These are phyloP conservation scores for Arthrobotrys entomopaga DNA, from an alignment of 2,329 filamentous ascomycete genomes.

Conservation along the genomic window DNA sequence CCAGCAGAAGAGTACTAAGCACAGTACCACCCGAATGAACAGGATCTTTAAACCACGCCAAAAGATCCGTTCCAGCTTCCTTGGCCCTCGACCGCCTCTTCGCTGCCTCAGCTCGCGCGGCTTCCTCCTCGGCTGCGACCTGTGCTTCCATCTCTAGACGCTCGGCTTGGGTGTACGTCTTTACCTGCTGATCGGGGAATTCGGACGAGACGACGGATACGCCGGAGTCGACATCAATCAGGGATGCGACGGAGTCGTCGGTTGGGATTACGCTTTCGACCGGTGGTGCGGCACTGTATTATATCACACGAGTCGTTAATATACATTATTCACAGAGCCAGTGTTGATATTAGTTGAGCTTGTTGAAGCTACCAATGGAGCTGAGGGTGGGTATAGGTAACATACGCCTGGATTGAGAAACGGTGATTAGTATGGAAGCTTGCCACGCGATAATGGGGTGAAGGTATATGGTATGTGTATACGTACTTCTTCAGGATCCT, in stretches of 20 bases:
- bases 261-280: conserved; percentile 37
- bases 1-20: conserved; percentile 23
- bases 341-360: neutral
- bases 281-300: conserved; percentile 36
- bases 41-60: conserved; percentile 57
- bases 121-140: conserved; percentile 40
- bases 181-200: conserved; percentile 35
- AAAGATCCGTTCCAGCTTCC: conserved; percentile 57
- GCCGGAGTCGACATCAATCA: conserved; percentile 50
- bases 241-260: conserved; percentile 48
- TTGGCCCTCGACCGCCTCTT: conserved; percentile 7
- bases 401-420: conserved; percentile 27
- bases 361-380: neutral
- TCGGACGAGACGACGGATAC: conserved; percentile 49
- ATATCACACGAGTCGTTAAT: neutral
- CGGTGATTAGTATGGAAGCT: conserved; percentile 7
- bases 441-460: neutral
- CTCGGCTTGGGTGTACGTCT: conserved; percentile 50
- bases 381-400: neutral
- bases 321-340: neutral
- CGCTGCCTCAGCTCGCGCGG: conserved; percentile 25
- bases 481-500: conserved; percentile 50
- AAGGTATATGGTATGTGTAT: neutral
- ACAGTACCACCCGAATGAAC: conserved; percentile 35
- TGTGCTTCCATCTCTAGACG: conserved; percentile 40